Evolutionary conservation across 2,329 filamentous ascomycete genomes (phyloP).

Genomic region (Apiospora hydei): DNA sequence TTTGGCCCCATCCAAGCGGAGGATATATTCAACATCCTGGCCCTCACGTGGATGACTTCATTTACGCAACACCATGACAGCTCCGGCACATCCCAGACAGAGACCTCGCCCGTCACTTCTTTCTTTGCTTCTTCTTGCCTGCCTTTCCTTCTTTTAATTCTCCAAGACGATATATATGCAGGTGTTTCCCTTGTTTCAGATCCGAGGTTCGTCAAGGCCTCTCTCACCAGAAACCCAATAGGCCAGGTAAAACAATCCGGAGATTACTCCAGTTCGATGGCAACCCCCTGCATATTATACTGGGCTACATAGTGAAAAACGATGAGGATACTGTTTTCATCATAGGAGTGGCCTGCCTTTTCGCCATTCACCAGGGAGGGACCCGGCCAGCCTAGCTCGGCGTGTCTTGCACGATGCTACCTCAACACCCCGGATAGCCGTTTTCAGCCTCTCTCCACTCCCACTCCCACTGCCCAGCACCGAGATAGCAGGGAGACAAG

Average conservation of each 20-base stretch:
- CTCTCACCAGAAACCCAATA: constrained; percentile 4
- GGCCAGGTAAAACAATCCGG: constrained; percentile 3
- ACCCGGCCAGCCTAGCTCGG: not conserved
- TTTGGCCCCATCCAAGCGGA: constrained; percentile 2
- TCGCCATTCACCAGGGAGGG: not conserved
- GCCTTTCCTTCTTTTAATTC: not conserved
- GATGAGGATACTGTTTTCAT: constrained; percentile 7
- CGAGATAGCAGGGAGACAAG: not conserved
- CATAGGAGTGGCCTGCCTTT: not conserved
- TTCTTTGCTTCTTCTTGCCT: not conserved
- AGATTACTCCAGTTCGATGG: constrained; percentile 11
- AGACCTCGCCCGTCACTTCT: not conserved
- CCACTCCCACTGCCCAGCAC: not conserved
- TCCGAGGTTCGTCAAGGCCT: not conserved
- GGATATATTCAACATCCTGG: not conserved
- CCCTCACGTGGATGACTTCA: not conserved
- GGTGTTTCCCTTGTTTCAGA: not conserved
- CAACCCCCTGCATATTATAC: constrained; percentile 5
- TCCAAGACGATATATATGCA: not conserved
- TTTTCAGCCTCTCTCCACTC: not conserved
- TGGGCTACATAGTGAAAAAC: not conserved
- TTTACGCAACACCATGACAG: not conserved
- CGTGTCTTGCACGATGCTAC: not conserved
- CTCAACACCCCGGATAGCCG: constrained; percentile 5
- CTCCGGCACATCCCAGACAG: not conserved